Base-by-base conservation (phyloP, 1,284 basidiomycete genomes). In the Ganoderma lucidum region DNA sequence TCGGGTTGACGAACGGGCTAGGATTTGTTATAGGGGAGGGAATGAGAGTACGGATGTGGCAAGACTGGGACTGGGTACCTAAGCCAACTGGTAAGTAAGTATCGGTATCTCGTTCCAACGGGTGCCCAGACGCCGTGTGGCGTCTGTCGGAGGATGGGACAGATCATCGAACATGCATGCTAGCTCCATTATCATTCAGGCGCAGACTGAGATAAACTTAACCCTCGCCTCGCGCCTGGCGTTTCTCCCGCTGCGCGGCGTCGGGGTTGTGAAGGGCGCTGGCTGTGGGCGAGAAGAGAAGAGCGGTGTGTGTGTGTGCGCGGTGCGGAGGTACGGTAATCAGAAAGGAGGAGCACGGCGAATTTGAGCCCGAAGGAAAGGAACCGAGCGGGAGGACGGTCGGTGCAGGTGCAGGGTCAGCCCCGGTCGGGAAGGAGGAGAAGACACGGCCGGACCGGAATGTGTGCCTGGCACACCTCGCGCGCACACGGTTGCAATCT, bases 401-500 rank as follows among this genome's bases (percentile, higher is more conserved):
- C 39, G 59, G 35, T 30, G 67, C 63, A 65, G 59, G 35, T 30
- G 67, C 63, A 65, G 62, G 55, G 63, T 62, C 42, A 51, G 65
- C 23, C 32, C 62, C 32, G 44, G 41, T 30, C 61, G 67, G 41
- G 55, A 32, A 45, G 44, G 30, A 60, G 62, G 32, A 62, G 58
- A 55, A 51, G 41, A 41, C 17, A 63, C 37, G 62, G 35, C 41
- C 62, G 69, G 67, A 42, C 58, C 48, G 69, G 56, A 64, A 17
- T 23, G 8, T 56, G 70, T 73, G 70, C 70, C 72, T 73, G 70
- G 65, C 53, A 56, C 53, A 35, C 70, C 72, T 73, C 68, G 64
- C 72, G 71, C 68, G 64, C 70, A 73, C 67, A 70, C 72, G 72
- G 70, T 63, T 45, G 62, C 65, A 73, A 68, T 73, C 65, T 71